Conservation (phyloP, 2,329 filamentous ascomycete genomes). For the Talaromyces sp. region DNA sequence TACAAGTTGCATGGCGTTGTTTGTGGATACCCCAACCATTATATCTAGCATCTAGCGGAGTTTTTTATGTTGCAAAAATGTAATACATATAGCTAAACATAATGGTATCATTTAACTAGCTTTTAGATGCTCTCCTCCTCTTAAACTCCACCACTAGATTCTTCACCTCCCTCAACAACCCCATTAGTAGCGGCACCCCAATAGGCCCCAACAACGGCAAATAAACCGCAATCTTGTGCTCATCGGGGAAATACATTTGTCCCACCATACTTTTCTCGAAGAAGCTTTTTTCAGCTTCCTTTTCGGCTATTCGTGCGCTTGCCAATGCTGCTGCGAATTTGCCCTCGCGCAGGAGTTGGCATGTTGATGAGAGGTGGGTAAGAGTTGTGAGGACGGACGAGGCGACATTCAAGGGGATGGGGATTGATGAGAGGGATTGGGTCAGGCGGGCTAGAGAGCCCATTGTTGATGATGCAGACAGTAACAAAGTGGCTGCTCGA, state of each 20-base stretch:
- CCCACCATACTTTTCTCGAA: slow-evolving; percentile 99
- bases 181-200: slow-evolving; percentile 83
- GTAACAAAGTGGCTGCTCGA: slow-evolving; percentile 75
- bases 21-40: neutral
- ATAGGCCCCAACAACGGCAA: slow-evolving; percentile 86
- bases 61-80: neutral
- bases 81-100: neutral
- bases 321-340: slow-evolving; percentile 65
- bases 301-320: slow-evolving; percentile 79
- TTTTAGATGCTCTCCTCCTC: slow-evolving; percentile 22
- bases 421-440: slow-evolving; percentile 79
- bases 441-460: slow-evolving; percentile 88
- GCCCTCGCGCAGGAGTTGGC: slow-evolving; percentile 63
- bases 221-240: slow-evolving; percentile 97
- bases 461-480: slow-evolving; percentile 87
- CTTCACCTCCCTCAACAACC: slow-evolving; percentile 75
- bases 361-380: slow-evolving; percentile 71
- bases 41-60: neutral
- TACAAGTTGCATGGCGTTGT: slow-evolving; percentile 11
- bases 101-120: slow-evolving; percentile 3
- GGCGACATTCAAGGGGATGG: slow-evolving; percentile 82
- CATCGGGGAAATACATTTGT: slow-evolving; percentile 96
- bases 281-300: slow-evolving; percentile 87
- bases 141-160: slow-evolving; percentile 40
- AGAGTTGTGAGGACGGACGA: slow-evolving; percentile 80